Conservation (phyloP, 371 early-diverging fungal species). For the Actinomucor elegans region DNA sequence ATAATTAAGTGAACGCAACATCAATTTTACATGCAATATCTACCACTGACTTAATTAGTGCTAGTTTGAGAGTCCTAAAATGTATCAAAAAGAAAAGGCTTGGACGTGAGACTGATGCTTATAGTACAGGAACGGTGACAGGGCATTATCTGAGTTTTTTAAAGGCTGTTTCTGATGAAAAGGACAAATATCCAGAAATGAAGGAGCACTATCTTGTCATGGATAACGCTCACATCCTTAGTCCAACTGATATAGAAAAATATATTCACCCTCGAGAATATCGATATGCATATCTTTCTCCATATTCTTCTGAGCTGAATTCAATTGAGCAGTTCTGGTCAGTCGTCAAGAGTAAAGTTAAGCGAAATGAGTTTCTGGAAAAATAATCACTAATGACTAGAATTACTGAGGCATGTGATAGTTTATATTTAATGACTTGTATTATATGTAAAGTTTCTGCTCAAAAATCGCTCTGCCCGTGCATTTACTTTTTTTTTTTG, state of each 20-base stretch:
- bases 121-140: constrained; percentile 20
- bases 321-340: constrained; percentile 23
- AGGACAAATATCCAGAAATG: constrained; percentile 21
- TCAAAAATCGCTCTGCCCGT: too few relatives aligned
- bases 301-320: constrained; percentile 15
- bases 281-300: constrained; percentile 15
- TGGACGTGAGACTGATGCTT: constrained; percentile 4
- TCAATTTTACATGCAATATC: constrained; percentile 16
- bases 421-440: too few relatives aligned
- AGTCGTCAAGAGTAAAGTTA: constrained; percentile 9
- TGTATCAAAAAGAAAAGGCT: constrained; percentile 15
- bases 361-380: constrained; percentile 10
- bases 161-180: constrained; percentile 18
- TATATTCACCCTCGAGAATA: constrained; percentile 15
- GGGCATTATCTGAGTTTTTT: constrained; percentile 24
- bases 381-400: constrained; percentile 12
- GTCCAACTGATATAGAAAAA: constrained; percentile 4
- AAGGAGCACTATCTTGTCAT: constrained; percentile 13
- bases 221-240: constrained; percentile 21
- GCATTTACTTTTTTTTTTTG: too few relatives aligned
- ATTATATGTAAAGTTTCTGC: too few relatives aligned
- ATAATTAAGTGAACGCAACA: constrained; percentile 9
- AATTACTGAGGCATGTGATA: constrained; percentile 11
- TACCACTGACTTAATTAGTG: constrained; percentile 12
- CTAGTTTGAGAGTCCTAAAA: constrained; percentile 17